Conservation (phyloP, 441 rosid species). For the Oxalis stricta region DNA sequence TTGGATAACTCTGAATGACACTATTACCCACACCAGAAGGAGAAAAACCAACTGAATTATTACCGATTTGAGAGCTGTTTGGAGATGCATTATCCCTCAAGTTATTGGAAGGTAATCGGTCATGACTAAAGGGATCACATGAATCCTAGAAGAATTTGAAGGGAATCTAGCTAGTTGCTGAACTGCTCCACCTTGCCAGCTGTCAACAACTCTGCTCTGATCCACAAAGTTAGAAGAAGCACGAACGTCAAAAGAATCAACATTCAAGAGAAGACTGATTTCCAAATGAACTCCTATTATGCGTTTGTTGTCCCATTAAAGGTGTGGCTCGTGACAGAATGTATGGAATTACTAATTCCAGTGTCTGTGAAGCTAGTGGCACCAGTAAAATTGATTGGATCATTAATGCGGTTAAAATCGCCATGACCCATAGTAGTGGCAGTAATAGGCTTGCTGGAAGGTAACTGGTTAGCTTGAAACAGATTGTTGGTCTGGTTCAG, state of each 20-base stretch:
- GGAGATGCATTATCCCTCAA: constrained; percentile 19
- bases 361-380: constrained; percentile 26
- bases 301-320: constrained; percentile 27
- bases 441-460: constrained; percentile 31
- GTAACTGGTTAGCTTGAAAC: constrained; percentile 37
- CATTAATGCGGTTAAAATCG: constrained; percentile 27
- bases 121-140: constrained; percentile 19
- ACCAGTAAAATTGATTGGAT: constrained; percentile 14
- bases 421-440: no score
- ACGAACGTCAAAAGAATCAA: constrained; percentile 20
- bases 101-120: constrained; percentile 16
- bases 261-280: constrained; percentile 41
- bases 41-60: constrained; percentile 21
- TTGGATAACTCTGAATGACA: constrained; percentile 20
- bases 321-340: constrained; percentile 28
- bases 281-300: constrained; percentile 20
- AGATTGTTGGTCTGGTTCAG: constrained; percentile 27
- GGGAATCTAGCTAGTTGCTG: constrained; percentile 30
- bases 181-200: constrained; percentile 32
- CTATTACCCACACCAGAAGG: constrained; percentile 23
- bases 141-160: constrained; percentile 25
- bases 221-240: constrained; percentile 31
- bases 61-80: constrained; percentile 17
- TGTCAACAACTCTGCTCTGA: constrained; percentile 27
- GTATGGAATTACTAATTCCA: constrained; percentile 21